phyloP scores from a whole-genome alignment of 2,329 filamentous ascomycete species.

The Aspergillus jensenii region DNA sequence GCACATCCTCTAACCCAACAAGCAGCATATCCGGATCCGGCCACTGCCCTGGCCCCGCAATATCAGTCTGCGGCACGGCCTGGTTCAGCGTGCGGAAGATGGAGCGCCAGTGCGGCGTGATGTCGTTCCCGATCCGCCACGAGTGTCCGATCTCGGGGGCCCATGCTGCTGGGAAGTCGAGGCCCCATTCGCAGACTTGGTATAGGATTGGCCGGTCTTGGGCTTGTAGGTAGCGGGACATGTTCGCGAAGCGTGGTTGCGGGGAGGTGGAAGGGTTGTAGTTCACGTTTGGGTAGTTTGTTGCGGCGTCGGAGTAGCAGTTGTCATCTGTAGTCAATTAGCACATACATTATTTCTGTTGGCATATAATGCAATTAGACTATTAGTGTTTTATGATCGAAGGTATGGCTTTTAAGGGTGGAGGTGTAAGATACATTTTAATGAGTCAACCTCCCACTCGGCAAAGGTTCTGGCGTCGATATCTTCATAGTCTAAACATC shows the following conservation, averaged over 20 bases:
- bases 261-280: conserved; percentile 41
- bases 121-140: conserved; percentile 57
- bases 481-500: conserved; percentile 41
- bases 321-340: conserved; percentile 44
- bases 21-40: conserved; percentile 56
- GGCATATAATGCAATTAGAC: not conserved
- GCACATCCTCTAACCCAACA: conserved; percentile 46
- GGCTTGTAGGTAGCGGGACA: conserved; percentile 45
- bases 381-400: not conserved
- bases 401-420: no score
- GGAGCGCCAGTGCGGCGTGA: conserved; percentile 52
- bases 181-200: conserved; percentile 56
- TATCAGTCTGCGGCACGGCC: conserved; percentile 47
- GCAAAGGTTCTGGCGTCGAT: conserved; percentile 41
- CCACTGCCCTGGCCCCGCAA: conserved; percentile 49
- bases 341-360: no score
- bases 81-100: conserved; percentile 56
- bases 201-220: conserved; percentile 48
- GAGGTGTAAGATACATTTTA: conserved; percentile 48
- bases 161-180: conserved; percentile 52
- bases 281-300: conserved; percentile 43
- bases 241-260: conserved; percentile 46
- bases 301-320: conserved; percentile 47
- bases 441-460: conserved; percentile 41
- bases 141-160: conserved; percentile 48